phyloP scores from a whole-genome alignment of 129 eudicot genomes.

The Helianthus tuberosus region DNA sequence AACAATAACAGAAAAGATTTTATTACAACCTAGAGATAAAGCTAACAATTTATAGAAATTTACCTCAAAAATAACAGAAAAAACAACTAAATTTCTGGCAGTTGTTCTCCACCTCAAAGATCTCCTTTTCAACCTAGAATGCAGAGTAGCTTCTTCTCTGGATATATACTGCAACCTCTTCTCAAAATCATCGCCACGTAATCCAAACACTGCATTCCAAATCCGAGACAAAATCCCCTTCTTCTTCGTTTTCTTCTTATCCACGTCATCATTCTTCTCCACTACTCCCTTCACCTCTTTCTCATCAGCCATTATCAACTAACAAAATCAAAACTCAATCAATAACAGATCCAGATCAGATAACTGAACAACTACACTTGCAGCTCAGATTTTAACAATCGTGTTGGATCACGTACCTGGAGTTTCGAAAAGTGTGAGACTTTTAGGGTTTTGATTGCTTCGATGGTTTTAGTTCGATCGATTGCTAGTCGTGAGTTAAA shows the following conservation, averaged over 20 bases:
- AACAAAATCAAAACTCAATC: background rate
- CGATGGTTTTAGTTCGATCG: slow-evolving; percentile 10
- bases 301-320: slow-evolving; percentile 30
- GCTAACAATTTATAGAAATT: background rate
- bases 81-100: slow-evolving; percentile 53
- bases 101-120: slow-evolving; percentile 57
- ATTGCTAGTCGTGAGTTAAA: background rate
- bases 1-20: too few relatives aligned
- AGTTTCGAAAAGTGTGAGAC: slow-evolving; percentile 3
- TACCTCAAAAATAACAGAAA: slow-evolving; percentile 81
- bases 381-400: too few relatives aligned
- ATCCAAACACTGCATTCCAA: slow-evolving; percentile 65
- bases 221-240: slow-evolving; percentile 65
- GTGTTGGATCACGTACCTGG: slow-evolving; percentile 28
- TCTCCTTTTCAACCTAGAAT: slow-evolving; percentile 66
- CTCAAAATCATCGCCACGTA: slow-evolving; percentile 68
- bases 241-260: slow-evolving; percentile 31
- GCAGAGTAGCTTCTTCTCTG: slow-evolving; percentile 74
- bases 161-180: slow-evolving; percentile 71
- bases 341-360: background rate
- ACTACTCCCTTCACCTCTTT: slow-evolving; percentile 24
- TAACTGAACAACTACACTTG: background rate
- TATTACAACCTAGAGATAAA: background rate
- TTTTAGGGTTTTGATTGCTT: slow-evolving; percentile 22
- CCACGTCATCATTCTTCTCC: slow-evolving; percentile 33